Base-by-base conservation (phyloP, 2,329 filamentous ascomycete species). In the Allantophomopsis lycopodina region DNA sequence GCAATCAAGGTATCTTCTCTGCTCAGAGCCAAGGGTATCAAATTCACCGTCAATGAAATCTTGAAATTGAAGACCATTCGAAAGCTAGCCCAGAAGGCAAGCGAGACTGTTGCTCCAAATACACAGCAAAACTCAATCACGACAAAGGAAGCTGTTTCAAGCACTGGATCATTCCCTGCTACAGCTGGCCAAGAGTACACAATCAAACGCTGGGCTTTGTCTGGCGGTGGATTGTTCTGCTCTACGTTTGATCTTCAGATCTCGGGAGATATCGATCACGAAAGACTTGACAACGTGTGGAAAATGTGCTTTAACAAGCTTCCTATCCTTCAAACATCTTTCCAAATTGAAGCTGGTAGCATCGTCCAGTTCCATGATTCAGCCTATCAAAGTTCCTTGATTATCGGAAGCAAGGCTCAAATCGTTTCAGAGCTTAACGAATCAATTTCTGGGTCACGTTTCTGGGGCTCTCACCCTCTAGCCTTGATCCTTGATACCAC, bases 121-220 rank as follows among this genome's bases (percentile, higher is more conserved):
- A 28, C 23, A 3, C 23, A 12, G 23, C 23, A 28, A 12, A 12
- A 8, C 11, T 6, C 23, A 12, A 28, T 8, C 23, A 8, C 10
- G 23, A 4, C 23, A 10, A 28, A 28, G 23, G 23, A 28, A 28
- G 23, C 7, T 10, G 11, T 28, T 28, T 28, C 23, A 4, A 28
- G 8, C 23, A 28, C 23, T 28, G 11, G 23, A 28, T 12, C 23
- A 3, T 28, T 89, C 2, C 85, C 85, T 1, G 77, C 79, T 2
- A 76, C 83, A 3, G 69, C 86, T 2, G 83, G 86, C 50, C 87
- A 95, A 54, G 61, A 74, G 0, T 88, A 91, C 56, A 85, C 91
- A 76, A 63, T 95, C 18, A 76, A 74, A 13, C 69, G 75, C 34
- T 93, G 85, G 83, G 71, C 82, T 44, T 76, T 74, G 34, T 75